Evolutionary conservation across 352 stramenopile species (phyloP), one percentile per base, ranked within the genome.

Genomic region (Globisporangium camurandrum): DNA sequence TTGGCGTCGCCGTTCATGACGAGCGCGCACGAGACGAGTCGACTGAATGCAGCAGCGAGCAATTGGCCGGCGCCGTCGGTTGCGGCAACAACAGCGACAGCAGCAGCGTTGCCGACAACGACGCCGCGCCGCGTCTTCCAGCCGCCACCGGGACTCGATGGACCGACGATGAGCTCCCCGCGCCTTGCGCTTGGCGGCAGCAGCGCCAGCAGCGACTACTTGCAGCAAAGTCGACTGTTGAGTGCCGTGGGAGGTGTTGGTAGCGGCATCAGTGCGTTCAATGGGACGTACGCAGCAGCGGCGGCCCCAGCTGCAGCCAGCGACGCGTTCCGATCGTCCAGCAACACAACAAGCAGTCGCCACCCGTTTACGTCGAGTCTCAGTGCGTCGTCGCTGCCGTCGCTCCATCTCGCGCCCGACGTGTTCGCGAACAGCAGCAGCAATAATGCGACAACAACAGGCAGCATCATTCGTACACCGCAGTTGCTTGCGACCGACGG

Each of bases 81-180:
- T 3, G n/a, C 58, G 4, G 62, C 65, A 22, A 45, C 38, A 41
- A 34, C 22, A 3, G 28, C 14, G 28, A 11, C 10, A 4, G 28
- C 51, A 9, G 59, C 56, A n/a, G 44, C 49, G 14, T 37, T 46
- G 8, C 20, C 49, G 6, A 14, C 41, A 33, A 33, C 53, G 11
- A 66, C 71, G 39, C 62, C 71, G 0, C 61, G 73, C 43, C 76
- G 71, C 14, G 48, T 68, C 6, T 56, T 81, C 3, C 68, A 75
- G 33, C 60, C 66, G 5, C 75, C 72, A 2, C 75, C 75, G 27
- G 75, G 75, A 17, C 44, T 87, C 7, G 62, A 64, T 38, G 58
- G 62, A 3, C 55, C 65, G 1, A 19, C 30, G 2, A 23, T 51
- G 22, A 42, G 46, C n/a, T 39, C 49, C 3, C 41, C 48, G 0